phyloP scores from a whole-genome alignment of 192 early-diverging fungal species.

The Paraglomus brasilianum region DNA sequence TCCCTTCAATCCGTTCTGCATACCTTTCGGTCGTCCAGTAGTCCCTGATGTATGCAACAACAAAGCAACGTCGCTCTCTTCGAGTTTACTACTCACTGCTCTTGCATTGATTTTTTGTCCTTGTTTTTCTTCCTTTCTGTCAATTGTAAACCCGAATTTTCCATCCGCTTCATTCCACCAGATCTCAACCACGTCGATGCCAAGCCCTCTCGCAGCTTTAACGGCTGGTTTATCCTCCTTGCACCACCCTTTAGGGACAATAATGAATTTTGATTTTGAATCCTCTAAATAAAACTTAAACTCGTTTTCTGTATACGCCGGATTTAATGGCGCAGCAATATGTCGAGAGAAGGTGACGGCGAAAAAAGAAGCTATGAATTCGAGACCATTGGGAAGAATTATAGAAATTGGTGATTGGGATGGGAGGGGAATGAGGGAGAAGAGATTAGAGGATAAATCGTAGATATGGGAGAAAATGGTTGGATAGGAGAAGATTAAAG shows the following conservation, averaged over 20 bases:
- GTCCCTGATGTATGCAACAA: slow-evolving; percentile 83
- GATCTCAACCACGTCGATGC: slow-evolving; percentile 58
- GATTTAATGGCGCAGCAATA: slow-evolving; percentile 72
- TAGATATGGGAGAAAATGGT: slow-evolving; percentile 30
- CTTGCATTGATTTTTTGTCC: slow-evolving; percentile 3
- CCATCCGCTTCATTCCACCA: slow-evolving; percentile 43
- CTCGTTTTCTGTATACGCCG: slow-evolving; percentile 65
- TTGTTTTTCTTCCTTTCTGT: slow-evolving; percentile 6
- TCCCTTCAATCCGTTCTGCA: too few species aligned
- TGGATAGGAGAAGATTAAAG: slow-evolving; percentile 31
- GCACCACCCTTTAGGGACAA: slow-evolving; percentile 56
- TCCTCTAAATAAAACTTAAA: slow-evolving; percentile 76
- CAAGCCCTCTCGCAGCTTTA: slow-evolving; percentile 49
- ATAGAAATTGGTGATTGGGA: slow-evolving; percentile 46
- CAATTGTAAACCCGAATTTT: slow-evolving; percentile 26
- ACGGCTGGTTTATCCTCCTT: slow-evolving; percentile 54
- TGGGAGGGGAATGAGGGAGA: slow-evolving; percentile 12
- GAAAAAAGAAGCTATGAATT: slow-evolving; percentile 67
- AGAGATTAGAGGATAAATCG: slow-evolving; percentile 35
- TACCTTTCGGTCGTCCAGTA: slow-evolving; percentile 72
- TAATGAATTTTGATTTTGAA: slow-evolving; percentile 58
- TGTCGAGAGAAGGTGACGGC: slow-evolving; percentile 59
- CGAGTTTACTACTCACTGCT: slow-evolving; percentile 28
- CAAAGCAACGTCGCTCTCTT: slow-evolving; percentile 62
- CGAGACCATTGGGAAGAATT: slow-evolving; percentile 66